Percentiles rank a stretch among this genome's conserved stretches.
These are phyloP conservation scores for Usnea hakonensis DNA, from an alignment of 495 filamentous ascomycete genomes.

Conservation along the genomic window DNA sequence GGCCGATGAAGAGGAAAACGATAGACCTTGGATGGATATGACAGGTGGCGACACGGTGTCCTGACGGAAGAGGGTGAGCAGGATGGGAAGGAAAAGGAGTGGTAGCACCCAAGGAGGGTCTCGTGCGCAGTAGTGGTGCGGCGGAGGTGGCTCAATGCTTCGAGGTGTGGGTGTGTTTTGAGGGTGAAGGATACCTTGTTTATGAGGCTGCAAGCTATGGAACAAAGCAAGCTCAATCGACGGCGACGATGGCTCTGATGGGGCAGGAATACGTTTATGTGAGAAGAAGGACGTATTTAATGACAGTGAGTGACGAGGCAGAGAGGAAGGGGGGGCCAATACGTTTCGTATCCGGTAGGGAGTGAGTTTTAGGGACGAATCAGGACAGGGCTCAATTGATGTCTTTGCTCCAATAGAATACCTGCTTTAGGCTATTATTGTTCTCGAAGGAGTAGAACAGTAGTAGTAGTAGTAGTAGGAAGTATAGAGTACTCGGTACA, in stretches of 20 bases:
- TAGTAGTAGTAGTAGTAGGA: too few species aligned
- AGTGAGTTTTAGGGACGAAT: too few species aligned
- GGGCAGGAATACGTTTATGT: neutral
- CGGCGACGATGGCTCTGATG: neutral
- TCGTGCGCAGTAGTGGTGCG: conserved; percentile 3
- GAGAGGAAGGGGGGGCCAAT: neutral
- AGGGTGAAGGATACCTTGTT: neutral
- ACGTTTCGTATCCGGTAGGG: neutral
- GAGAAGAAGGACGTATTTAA: neutral
- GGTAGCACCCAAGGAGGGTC: neutral
- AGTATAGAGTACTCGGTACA: too few species aligned
- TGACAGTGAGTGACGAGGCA: neutral
- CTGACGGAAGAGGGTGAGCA: neutral
- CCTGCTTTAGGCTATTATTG: too few species aligned
- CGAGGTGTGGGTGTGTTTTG: conserved; percentile 2
- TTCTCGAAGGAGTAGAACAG: too few species aligned
- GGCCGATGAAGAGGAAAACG: neutral
- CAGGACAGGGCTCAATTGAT: neutral
- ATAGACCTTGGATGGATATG: conserved; percentile 3
- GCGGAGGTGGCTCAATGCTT: conserved; percentile 17
- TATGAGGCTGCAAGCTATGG: neutral
- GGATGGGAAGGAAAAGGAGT: neutral
- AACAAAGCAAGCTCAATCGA: neutral
- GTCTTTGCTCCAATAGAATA: too few species aligned
- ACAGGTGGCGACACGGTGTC: conserved; percentile 14